A percentile compares a stretch with the other conserved stretches of the same genome.
Conservation (phyloP, 768 basidiomycete species). For the Panaeolus papilionaceus region DNA sequence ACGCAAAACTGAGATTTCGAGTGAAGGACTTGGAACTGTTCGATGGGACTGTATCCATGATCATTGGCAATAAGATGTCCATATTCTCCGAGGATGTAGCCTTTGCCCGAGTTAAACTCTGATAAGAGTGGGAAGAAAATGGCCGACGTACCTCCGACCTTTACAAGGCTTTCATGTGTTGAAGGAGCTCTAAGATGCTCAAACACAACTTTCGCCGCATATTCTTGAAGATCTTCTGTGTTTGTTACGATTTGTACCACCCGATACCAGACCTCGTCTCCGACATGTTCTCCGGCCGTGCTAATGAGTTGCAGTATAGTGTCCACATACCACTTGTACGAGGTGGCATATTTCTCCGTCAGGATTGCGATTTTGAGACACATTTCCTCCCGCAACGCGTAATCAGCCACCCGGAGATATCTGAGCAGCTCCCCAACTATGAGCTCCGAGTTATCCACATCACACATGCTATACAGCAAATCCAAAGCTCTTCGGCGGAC, state of each 20-base stretch:
- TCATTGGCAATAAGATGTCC: conserved; percentile 98
- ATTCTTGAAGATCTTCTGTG: conserved; percentile 96
- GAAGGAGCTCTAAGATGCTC: conserved; percentile 87
- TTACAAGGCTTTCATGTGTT: conserved; percentile 92
- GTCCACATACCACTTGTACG: conserved; percentile 99
- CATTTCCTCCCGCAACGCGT: conserved; percentile 97
- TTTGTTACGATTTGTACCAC: conserved; percentile 99
- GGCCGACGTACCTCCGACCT: conserved; percentile 80
- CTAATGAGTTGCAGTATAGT: conserved; percentile 96
- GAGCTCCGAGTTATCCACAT: conserved; percentile 93
- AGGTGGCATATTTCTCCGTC: conserved; percentile 98
- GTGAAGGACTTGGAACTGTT: conserved; percentile 93
- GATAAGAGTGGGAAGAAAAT: not conserved
- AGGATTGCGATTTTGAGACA: conserved; percentile 98
- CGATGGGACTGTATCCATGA: conserved; percentile 88
- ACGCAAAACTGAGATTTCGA: conserved; percentile 95
- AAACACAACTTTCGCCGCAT: conserved; percentile 92
- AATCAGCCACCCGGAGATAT: conserved; percentile 96
- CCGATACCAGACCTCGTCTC: conserved; percentile 99
- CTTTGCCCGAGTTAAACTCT: conserved; percentile 41
- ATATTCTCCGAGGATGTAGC: conserved; percentile 97
- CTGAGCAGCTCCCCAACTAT: conserved; percentile 95
- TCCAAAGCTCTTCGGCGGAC: conserved; percentile 94
- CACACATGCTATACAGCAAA: conserved; percentile 98
- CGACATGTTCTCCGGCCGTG: conserved; percentile 97